phyloP scores from a whole-genome alignment of 331 rosid genomes.

The Arachis monticola region DNA sequence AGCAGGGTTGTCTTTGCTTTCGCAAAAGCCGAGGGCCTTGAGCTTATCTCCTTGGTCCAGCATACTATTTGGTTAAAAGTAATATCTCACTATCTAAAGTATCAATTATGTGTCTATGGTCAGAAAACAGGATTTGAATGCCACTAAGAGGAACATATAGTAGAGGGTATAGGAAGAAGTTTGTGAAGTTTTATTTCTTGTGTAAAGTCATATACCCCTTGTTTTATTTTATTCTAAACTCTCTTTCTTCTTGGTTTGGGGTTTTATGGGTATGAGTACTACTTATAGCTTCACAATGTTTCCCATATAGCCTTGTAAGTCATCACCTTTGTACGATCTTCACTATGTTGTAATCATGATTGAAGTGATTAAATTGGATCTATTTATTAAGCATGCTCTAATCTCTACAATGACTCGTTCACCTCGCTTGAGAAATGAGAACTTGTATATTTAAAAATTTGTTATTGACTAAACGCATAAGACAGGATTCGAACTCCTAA shows the following conservation, averaged over 20 bases:
- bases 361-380: conserved; percentile 35
- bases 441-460: too few species aligned
- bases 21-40: conserved; percentile 73
- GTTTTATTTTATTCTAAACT: conserved; percentile 39
- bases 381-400: conserved; percentile 15
- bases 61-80: conserved; percentile 26
- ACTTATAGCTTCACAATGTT: conserved; percentile 27
- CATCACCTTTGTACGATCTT: conserved; percentile 30
- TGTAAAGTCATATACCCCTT: conserved; percentile 44
- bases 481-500: too few species aligned
- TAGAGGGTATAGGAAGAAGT: conserved; percentile 52
- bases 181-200: conserved; percentile 47
- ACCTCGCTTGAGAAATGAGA: too few species aligned
- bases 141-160: conserved; percentile 43
- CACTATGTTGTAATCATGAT: conserved; percentile 28
- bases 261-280: conserved; percentile 31
- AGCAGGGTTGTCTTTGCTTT: conserved; percentile 81
- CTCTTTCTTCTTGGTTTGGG: conserved; percentile 19
- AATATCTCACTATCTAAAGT: conserved; percentile 46
- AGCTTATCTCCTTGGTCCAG: conserved; percentile 7
- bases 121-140: conserved; percentile 46
- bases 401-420: background rate
- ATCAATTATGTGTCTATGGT: conserved; percentile 48
- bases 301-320: conserved; percentile 14
- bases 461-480: too few species aligned